Evolutionary conservation across 345 rosid genomes (phyloP), one percentile per base, ranked within the genome.

Genomic region (Populus euphratica): DNA sequence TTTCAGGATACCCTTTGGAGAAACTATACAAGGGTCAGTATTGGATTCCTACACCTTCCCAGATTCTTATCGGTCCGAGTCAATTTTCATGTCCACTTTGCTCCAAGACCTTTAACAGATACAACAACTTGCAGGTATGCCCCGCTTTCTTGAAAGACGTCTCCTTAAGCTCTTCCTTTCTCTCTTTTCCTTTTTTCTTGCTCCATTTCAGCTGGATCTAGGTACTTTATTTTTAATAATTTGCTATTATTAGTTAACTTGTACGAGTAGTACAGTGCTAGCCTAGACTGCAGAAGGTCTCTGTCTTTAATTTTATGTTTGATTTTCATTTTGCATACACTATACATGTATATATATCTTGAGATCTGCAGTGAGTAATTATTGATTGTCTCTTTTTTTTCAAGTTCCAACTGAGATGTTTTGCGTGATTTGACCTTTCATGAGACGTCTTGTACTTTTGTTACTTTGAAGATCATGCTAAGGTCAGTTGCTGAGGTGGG

Each of bases 41-140:
- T 67, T 90, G 93, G 93, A 90, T 90, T 72, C 93, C 93, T 56
- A 84, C 90, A 21, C 87, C 88, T 75, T 74, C 88, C 73, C 91
- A 90, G 88, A 90, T 88, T 80, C 90, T 90, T 62, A 75, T 83
- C 76, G 93, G 93, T 73, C 91, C 91, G 49, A 84, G 85, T 9
- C 91, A 87, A 72, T 90, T 88, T 77, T 78, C 91, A 43, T 90
- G 90, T 78, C 84, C 88, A 59, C 80, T 87, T 82, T 90, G 91
- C 79, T 38, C 29, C 76, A 90, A 90, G 75, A 86, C 85, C 87
- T 90, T 90, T 73, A 90, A 87, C 81, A 86, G 91, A 83, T 83
- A 88, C 83, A 90, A 88, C 76, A 88, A 90, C 79, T 80, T 88
- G 75, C 93, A 90, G 91, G 93, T 86, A 70, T 52, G 65, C 50